Evolutionary conservation across 1,284 basidiomycete genomes (phyloP), one percentile per base, ranked within the genome.

Genomic region (Moesziomyces sp.): DNA sequence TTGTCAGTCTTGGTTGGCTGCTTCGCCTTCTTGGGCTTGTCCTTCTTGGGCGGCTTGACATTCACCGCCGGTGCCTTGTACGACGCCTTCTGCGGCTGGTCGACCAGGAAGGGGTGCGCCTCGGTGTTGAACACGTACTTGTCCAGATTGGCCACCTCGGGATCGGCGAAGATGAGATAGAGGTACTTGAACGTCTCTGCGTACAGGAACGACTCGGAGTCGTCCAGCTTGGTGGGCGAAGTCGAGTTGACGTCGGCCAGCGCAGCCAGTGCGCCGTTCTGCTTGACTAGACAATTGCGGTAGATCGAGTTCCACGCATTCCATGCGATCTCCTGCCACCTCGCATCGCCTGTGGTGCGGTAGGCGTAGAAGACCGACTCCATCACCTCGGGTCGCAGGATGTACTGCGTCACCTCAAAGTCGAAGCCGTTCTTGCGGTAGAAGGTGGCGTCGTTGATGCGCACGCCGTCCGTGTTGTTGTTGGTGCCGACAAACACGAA

Each of bases 261-360:
- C 4, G 70, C 62, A 5, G 78, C 74, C 11, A 73, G 50, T 11
- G 78, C 74, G 14, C 55, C 66, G 14, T 71, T 69, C 28, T 94
- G 85, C 56, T 87, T 87, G 13, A 59, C 60, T 13, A 69, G 34
- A 83, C 93, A 94, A 82, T 95, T 89, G 81, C 89, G 89, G 78
- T 94, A 88, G 76, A 97, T 95, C 2, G 93, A 89, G 81, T 91
- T 86, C 87, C 96, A 97, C 62, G 96, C 94, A 52, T 87, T 82
- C 94, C 94, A 97, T 16, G 93, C 94, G 77, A 90, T 88, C 42
- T 91, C 89, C 35, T 95, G 90, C 83, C 95, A 78, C 21, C 51
- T 58, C 16, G 49, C 10, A 57, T 82, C 80, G 19, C 79, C 79
- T 5, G 78, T 81, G 28, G 73, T 59, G 18, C 80, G 71, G 40